Conservation (phyloP, 148 eudicot species). For the Polygonum maritimum region DNA sequence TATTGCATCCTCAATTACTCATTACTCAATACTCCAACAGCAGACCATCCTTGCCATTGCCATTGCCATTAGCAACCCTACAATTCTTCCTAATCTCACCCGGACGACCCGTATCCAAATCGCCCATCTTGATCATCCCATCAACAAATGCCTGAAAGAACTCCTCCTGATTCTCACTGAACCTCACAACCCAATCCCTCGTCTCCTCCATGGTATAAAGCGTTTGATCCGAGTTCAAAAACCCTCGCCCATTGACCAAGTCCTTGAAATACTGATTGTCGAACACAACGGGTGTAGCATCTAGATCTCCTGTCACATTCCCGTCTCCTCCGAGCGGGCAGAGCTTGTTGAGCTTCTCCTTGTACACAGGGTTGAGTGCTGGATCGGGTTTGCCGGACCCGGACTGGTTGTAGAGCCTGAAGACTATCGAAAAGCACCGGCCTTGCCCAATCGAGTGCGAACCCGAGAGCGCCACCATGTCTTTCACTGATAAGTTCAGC, state of each 20-base stretch:
- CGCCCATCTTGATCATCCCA: slow-evolving; percentile 88
- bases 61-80: slow-evolving; percentile 22
- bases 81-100: slow-evolving; percentile 77
- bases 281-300: slow-evolving; percentile 54
- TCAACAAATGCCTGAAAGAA: slow-evolving; percentile 62
- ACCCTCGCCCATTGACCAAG: slow-evolving; percentile 64
- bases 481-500: slow-evolving; percentile 52
- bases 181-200: slow-evolving; percentile 43
- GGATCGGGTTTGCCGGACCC: slow-evolving; percentile 78
- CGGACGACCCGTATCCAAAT: slow-evolving; percentile 50
- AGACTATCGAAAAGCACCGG: slow-evolving; percentile 74
- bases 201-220: slow-evolving; percentile 33
- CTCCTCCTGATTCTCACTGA: slow-evolving; percentile 34
- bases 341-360: slow-evolving; percentile 21
- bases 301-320: slow-evolving; percentile 65
- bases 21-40: not conserved
- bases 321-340: slow-evolving; percentile 50
- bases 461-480: slow-evolving; percentile 85
- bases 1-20: not conserved
- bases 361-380: slow-evolving; percentile 44
- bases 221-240: slow-evolving; percentile 74
- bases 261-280: slow-evolving; percentile 87
- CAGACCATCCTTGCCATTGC: not conserved
- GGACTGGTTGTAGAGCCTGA: slow-evolving; percentile 86
- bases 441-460: slow-evolving; percentile 86